Conservation (phyloP, 371 early-diverging fungal genomes). For the Chytridium lagenaria region DNA sequence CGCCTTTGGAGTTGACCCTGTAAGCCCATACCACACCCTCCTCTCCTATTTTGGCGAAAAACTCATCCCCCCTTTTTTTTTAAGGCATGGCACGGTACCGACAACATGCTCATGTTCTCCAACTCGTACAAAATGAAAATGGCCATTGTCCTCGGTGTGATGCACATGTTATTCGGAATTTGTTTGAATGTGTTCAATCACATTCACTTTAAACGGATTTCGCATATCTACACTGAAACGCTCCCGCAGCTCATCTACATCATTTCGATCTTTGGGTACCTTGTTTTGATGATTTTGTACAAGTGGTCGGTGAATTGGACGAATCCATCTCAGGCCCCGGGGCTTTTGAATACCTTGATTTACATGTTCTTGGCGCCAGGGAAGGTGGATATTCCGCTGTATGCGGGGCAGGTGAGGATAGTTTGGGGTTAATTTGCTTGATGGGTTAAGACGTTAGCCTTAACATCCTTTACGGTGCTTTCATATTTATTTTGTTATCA, state of each 20-base stretch:
- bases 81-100: slow-evolving; percentile 93
- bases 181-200: slow-evolving; percentile 92
- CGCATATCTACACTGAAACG: slow-evolving; percentile 85
- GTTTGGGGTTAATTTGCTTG: not conserved
- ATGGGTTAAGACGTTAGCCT: no score
- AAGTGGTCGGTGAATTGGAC: slow-evolving; percentile 96
- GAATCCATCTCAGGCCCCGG: slow-evolving; percentile 79
- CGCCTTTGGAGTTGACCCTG: slow-evolving; percentile 82
- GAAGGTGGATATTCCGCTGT: slow-evolving; percentile 78
- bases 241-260: slow-evolving; percentile 97
- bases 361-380: slow-evolving; percentile 99
- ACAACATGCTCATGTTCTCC: slow-evolving; percentile 91
- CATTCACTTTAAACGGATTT: slow-evolving; percentile 80
- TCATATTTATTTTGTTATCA: slow-evolving; percentile 3
- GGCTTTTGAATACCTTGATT: slow-evolving; percentile 97
- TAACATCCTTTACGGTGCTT: not conserved
- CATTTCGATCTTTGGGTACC: slow-evolving; percentile 94
- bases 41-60: not conserved
- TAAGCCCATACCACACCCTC: no score
- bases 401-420: slow-evolving; percentile 79
- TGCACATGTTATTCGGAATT: slow-evolving; percentile 98
- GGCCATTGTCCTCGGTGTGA: slow-evolving; percentile 96
- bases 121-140: slow-evolving; percentile 99
- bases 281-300: slow-evolving; percentile 90
- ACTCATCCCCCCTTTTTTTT: not conserved